Evolutionary conservation across 306 rosid genomes (phyloP).

Genomic region (Clitoria ternatea): DNA sequence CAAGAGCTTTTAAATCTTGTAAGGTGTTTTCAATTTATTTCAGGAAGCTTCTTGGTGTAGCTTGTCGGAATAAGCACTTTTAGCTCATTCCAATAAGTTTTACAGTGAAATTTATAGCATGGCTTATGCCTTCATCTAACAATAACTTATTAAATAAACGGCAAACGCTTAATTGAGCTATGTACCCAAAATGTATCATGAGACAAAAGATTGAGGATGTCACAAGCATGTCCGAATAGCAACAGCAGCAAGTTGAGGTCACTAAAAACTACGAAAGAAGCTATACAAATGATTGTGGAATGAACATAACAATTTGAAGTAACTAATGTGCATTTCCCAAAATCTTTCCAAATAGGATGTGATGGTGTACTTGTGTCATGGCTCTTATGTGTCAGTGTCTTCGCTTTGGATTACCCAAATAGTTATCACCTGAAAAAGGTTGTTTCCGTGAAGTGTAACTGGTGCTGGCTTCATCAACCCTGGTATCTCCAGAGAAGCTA

Average conservation of each 20-base stretch:
- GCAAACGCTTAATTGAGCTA: too few species aligned
- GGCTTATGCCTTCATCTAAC: too few species aligned
- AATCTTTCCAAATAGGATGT: background rate
- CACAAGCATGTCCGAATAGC: background rate
- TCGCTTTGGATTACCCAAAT: conserved; percentile 16
- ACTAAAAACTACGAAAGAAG: conserved; percentile 1
- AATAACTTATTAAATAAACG: too few species aligned
- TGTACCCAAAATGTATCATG: too few species aligned
- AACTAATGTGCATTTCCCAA: background rate
- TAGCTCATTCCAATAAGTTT: too few species aligned
- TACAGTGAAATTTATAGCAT: too few species aligned
- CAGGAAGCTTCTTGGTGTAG: too few species aligned
- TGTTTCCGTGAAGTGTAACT: conserved; percentile 34
- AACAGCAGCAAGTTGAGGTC: conserved; percentile 10
- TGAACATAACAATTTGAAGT: background rate
- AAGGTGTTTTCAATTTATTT: too few species aligned
- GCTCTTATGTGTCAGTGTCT: background rate
- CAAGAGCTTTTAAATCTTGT: too few species aligned
- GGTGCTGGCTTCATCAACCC: conserved; percentile 45
- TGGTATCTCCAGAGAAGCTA: conserved; percentile 44
- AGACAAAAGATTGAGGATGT: background rate
- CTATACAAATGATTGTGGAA: conserved; percentile 12
- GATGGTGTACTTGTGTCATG: background rate
- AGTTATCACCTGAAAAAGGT: background rate
- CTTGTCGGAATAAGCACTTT: too few species aligned